Evolutionary conservation across 1,284 basidiomycete species (phyloP), one percentile per base, ranked within the genome.

Genomic region (Vanrija sp.): DNA sequence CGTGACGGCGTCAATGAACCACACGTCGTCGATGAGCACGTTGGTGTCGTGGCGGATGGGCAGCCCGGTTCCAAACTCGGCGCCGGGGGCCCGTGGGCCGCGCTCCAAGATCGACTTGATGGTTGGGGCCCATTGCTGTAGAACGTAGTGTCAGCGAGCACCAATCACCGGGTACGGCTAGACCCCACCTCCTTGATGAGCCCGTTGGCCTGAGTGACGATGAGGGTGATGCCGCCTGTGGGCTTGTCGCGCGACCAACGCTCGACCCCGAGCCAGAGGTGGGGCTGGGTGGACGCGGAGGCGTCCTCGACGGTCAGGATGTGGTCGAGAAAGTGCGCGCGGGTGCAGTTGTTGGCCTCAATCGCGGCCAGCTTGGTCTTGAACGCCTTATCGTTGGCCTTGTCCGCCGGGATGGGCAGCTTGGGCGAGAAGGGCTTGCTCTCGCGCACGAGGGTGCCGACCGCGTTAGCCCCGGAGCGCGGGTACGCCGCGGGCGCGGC

Each of bases 1-100:
- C 58, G 89, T 85, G 4, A 85, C 80, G 40, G 85, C 81, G 62
- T 93, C 91, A 76, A 88, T 83, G 1, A 82, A 73, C 88, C 88
- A 92, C 15, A 91, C 80, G 67, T 93, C 89, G 63, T 87, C 84
- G 12, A 92, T 72, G 18, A 55, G 18, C 5, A 56, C 51, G 10
- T 28, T n/a, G 0, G 48, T 19, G 9, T 21, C 7, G 3, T 19
- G 6, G 2, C 21, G 19, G 2, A 53, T 49, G 6, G 38, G 21
- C 6, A 26, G 21, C 14, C n/a, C 44, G 0, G 58, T 60, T 1
- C 58, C 58, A 26, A 56, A 60, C 16, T 42, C 29, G n/a, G 38
- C 21, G 9, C 38, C 51, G 7, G 44, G 38, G 1, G 21, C 16
- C 16, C 8, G 26, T 0, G 49, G 43, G 18, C 29, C 51, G 1